A percentile compares a stretch with the other conserved stretches of the same genome.
Conservation (phyloP, 169 alveolate species). For the Amoebophrya sp. region DNA sequence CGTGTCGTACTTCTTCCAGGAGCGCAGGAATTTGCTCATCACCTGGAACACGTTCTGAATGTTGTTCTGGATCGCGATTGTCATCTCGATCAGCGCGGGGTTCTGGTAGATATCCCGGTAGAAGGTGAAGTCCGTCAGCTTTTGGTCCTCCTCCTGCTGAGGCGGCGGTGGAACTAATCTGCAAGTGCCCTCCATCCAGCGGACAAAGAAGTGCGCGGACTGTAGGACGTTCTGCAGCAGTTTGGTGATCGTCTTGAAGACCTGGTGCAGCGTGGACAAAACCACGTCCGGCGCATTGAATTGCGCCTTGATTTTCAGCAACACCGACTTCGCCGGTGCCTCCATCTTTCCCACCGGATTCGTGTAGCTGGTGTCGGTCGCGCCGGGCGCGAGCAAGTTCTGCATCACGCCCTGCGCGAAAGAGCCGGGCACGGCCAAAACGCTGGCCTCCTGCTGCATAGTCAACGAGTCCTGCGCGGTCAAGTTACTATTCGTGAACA, state of each 20-base stretch:
- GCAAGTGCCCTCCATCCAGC: conserved; percentile 79
- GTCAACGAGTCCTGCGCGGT: not conserved
- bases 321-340: conserved; percentile 46
- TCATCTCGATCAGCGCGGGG: conserved; percentile 56
- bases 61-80: conserved; percentile 55
- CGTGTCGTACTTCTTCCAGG: conserved; percentile 58
- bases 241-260: conserved; percentile 70
- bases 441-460: not conserved
- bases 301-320: conserved; percentile 61
- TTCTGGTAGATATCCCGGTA: conserved; percentile 55
- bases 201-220: conserved; percentile 65
- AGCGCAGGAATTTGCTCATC: conserved; percentile 51
- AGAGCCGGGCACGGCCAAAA: not conserved
- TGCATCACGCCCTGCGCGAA: not conserved
- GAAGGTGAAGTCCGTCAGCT: conserved; percentile 48
- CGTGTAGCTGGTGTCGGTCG: not conserved
- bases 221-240: conserved; percentile 69
- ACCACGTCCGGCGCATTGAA: conserved; percentile 69
- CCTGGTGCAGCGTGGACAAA: conserved; percentile 72
- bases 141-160: conserved; percentile 11
- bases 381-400: not conserved
- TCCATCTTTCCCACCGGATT: not conserved
- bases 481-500: conserved; percentile 31
- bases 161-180: conserved; percentile 31
- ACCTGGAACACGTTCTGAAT: conserved; percentile 55